These are phyloP conservation scores for Sequoia sempervirens DNA, from an alignment of 75 land plant genomes.

Conservation along the genomic window DNA sequence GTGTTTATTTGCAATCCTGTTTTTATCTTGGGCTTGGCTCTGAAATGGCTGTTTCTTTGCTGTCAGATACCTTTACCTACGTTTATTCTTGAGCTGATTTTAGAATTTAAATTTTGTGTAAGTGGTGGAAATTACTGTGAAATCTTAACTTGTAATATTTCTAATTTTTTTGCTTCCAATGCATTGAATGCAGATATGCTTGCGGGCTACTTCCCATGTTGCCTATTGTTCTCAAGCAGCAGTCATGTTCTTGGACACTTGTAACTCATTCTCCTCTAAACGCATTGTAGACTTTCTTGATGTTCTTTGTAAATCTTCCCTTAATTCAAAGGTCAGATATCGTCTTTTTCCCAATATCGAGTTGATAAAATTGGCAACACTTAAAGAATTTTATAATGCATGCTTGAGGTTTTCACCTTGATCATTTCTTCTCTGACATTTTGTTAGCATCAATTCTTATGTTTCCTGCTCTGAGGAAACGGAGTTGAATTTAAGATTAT, in stretches of 20 bases:
- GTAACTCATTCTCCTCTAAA: slow-evolving; percentile 68
- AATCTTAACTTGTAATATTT: neutral
- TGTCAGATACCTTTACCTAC: neutral
- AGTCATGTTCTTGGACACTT: slow-evolving; percentile 66
- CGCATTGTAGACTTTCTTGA: slow-evolving; percentile 49
- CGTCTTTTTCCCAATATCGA: neutral
- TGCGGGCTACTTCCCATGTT: slow-evolving; percentile 55
- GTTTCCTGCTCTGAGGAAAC: neutral
- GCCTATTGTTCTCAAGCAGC: slow-evolving; percentile 26
- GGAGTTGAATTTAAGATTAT: neutral
- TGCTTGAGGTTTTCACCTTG: neutral
- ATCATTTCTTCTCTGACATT: neutral
- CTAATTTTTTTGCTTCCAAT: neutral
- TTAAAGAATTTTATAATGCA: neutral
- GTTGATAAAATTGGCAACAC: neutral
- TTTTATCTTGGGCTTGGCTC: neutral
- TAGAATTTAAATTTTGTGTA: neutral
- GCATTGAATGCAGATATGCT: slow-evolving; percentile 41
- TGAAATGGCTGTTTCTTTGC: neutral
- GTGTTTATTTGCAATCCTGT: neutral
- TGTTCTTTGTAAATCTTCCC: slow-evolving; percentile 5
- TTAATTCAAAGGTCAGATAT: slow-evolving; percentile 27
- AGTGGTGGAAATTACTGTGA: neutral
- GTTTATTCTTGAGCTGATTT: neutral
- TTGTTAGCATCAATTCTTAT: neutral